These are phyloP conservation scores for Pilobolus umbonatus DNA, from an alignment of 192 early-diverging fungal species.

Conservation along the genomic window DNA sequence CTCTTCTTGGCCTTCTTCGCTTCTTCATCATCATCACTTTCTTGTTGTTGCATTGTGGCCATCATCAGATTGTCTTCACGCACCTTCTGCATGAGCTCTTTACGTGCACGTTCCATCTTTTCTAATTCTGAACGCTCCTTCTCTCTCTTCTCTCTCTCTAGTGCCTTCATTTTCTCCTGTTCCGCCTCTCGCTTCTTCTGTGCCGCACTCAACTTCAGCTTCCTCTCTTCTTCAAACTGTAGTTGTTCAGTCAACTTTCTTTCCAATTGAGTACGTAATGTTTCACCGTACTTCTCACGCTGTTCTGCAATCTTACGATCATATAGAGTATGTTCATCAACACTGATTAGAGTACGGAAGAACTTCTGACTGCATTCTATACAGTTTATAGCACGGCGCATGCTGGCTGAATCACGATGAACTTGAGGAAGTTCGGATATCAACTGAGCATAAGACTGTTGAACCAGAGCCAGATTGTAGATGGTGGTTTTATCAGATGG, in stretches of 20 bases:
- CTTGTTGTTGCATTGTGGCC: constrained; percentile 28
- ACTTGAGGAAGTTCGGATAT: constrained; percentile 67
- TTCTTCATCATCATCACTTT: constrained; percentile 28
- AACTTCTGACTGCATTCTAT: constrained; percentile 43
- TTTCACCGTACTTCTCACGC: constrained; percentile 57
- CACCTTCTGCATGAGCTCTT: constrained; percentile 35
- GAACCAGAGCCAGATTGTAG: constrained; percentile 75
- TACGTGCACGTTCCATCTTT: constrained; percentile 39
- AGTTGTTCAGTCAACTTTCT: constrained; percentile 57
- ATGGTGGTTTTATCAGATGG: constrained; percentile 55
- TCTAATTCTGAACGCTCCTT: constrained; percentile 29
- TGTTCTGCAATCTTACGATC: constrained; percentile 60
- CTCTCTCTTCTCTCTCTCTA: constrained; percentile 22
- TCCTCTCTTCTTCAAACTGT: constrained; percentile 50
- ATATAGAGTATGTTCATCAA: constrained; percentile 47
- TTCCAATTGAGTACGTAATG: constrained; percentile 48
- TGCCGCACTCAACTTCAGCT: constrained; percentile 44
- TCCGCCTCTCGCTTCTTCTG: constrained; percentile 54
- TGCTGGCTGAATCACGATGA: constrained; percentile 49
- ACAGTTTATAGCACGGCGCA: constrained; percentile 55
- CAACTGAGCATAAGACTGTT: constrained; percentile 77
- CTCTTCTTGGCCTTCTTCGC: constrained; percentile 19
- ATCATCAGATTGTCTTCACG: constrained; percentile 39
- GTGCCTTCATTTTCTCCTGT: constrained; percentile 32
- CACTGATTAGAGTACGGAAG: constrained; percentile 40